A percentile compares a stretch with the other conserved stretches of the same genome.
Conservation (phyloP, 352 stramenopile species). For the Phytophthora podocarpi region DNA sequence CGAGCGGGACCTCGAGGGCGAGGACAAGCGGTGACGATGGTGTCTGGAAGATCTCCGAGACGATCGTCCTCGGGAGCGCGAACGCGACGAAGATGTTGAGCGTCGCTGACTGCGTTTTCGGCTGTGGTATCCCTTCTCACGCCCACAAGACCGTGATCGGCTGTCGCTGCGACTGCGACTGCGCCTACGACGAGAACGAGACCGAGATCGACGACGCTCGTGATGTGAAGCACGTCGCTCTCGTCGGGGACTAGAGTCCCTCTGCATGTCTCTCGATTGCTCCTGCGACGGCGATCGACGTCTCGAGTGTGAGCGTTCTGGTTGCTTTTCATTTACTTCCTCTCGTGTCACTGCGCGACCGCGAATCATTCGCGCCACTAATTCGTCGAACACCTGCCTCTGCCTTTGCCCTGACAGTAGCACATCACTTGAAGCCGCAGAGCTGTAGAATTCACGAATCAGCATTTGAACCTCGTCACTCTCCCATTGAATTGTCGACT, state of each 20-base stretch:
- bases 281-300: slow-evolving; percentile 15
- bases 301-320: neutral
- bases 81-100: slow-evolving; percentile 45
- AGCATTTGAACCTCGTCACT: slow-evolving; percentile 29
- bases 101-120: slow-evolving; percentile 24
- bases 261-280: slow-evolving; percentile 6
- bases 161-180: slow-evolving; percentile 30
- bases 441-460: slow-evolving; percentile 36
- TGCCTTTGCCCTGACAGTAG: slow-evolving; percentile 32
- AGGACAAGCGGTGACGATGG: slow-evolving; percentile 28
- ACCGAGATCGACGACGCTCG: slow-evolving; percentile 24
- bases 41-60: slow-evolving; percentile 21
- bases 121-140: slow-evolving; percentile 17
- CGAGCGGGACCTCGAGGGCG: slow-evolving; percentile 40
- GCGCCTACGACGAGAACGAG: slow-evolving; percentile 17
- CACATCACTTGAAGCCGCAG: slow-evolving; percentile 13
- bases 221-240: slow-evolving; percentile 18
- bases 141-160: slow-evolving; percentile 21
- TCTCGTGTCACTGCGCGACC: neutral
- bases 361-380: slow-evolving; percentile 5
- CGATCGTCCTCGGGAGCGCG: slow-evolving; percentile 26
- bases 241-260: slow-evolving; percentile 12
- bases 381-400: slow-evolving; percentile 33
- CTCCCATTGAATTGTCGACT: slow-evolving; percentile 21
- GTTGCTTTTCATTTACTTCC: slow-evolving; percentile 2